Conservation (phyloP, 2,329 filamentous ascomycete genomes). For the Tolypocladium pustulatum region DNA sequence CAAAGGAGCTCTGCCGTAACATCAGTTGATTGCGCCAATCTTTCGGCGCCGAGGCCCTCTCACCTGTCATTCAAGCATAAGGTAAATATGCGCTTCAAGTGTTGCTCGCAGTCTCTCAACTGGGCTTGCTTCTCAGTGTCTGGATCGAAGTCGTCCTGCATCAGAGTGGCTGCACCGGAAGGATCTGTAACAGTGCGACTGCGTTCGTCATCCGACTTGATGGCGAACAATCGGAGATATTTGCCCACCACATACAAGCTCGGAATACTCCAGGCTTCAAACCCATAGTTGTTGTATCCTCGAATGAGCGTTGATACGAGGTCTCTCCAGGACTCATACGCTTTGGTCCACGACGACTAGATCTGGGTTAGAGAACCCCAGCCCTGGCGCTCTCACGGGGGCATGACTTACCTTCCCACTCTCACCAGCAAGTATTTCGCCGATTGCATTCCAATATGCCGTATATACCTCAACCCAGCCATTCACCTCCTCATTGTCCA, state of each 20-base stretch:
- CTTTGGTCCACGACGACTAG: constrained; percentile 61
- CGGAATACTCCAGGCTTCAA: constrained; percentile 87
- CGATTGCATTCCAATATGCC: constrained; percentile 73
- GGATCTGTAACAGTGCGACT: constrained; percentile 23
- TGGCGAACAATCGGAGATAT: constrained; percentile 78
- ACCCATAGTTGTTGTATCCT: constrained; percentile 65
- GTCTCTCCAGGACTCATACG: constrained; percentile 85
- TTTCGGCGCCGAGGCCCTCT: constrained; percentile 7
- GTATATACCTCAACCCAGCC: constrained; percentile 84
- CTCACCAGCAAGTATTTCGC: constrained; percentile 53
- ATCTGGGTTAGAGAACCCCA: constrained; percentile 6
- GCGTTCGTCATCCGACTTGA: constrained; percentile 72
- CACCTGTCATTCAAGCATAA: constrained; percentile 83
- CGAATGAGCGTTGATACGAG: constrained; percentile 66
- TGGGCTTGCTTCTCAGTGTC: constrained; percentile 71
- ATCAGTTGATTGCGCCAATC: background rate
- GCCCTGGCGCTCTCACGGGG: background rate
- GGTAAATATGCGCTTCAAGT: constrained; percentile 86
- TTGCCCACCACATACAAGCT: constrained; percentile 82
- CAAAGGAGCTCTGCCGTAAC: constrained; percentile 54
- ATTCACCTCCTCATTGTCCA: constrained; percentile 57
- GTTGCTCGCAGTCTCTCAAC: constrained; percentile 80
- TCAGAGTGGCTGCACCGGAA: constrained; percentile 31
- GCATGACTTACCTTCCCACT: constrained; percentile 23
- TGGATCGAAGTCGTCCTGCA: constrained; percentile 74